phyloP scores from a whole-genome alignment of 208 protist genomes.

The Trypanosoma boissoni region DNA sequence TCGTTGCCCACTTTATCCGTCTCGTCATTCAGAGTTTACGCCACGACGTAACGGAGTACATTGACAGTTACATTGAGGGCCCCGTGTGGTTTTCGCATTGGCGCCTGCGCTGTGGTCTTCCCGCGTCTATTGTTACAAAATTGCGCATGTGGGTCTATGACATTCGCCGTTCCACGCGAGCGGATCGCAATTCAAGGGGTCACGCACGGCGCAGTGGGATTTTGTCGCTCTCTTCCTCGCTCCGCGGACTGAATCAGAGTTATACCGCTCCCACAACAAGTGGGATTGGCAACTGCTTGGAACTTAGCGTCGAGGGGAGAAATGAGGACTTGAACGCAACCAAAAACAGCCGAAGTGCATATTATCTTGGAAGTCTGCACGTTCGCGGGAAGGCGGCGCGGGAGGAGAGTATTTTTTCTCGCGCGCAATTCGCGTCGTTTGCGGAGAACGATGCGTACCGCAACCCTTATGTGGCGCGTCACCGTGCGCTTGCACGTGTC shows the following conservation, averaged over 20 bases:
- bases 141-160: constrained; percentile 53
- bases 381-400: neutral
- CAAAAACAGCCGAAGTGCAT: too few relatives aligned
- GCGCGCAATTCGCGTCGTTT: constrained; percentile 55
- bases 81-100: constrained; percentile 61
- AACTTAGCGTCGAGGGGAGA: neutral
- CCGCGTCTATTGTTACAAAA: constrained; percentile 34
- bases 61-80: constrained; percentile 75
- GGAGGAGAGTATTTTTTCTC: constrained; percentile 45
- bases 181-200: neutral
- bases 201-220: neutral
- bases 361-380: too few relatives aligned
- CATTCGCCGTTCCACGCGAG: neutral
- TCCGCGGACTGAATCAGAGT: neutral
- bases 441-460: constrained; percentile 42
- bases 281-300: neutral
- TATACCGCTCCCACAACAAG: constrained; percentile 21
- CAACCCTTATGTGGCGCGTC: constrained; percentile 3
- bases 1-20: constrained; percentile 71
- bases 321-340: too few relatives aligned
- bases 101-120: constrained; percentile 37
- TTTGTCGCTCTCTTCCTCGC: constrained; percentile 21
- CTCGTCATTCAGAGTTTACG: constrained; percentile 70
- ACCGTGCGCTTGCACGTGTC: constrained; percentile 3
- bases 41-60: constrained; percentile 65